These are phyloP conservation scores for Microbotryum violaceum DNA, from an alignment of 1,284 basidiomycete genomes.

Conservation along the genomic window DNA sequence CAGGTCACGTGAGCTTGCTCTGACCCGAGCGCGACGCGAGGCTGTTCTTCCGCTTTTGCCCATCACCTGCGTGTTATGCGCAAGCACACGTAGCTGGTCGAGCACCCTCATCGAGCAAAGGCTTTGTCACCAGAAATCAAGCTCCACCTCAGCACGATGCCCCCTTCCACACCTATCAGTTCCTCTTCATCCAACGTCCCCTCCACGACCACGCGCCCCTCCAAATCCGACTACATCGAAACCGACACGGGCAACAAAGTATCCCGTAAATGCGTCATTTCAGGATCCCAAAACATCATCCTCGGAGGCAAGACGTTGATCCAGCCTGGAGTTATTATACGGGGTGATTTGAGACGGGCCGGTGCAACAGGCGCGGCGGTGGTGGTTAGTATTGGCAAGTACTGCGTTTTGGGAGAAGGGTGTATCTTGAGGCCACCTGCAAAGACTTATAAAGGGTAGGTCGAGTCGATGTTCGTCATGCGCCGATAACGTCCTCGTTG, in stretches of 20 bases:
- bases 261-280: constrained; percentile 83
- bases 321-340: constrained; percentile 73
- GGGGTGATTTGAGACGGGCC: constrained; percentile 62
- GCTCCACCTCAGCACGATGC: too few relatives aligned
- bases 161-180: too few relatives aligned
- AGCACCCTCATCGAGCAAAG: too few relatives aligned
- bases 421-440: constrained; percentile 75
- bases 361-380: constrained; percentile 58
- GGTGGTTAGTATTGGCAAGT: constrained; percentile 83
- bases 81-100: too few relatives aligned
- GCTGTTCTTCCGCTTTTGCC: too few relatives aligned
- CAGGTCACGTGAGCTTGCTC: too few relatives aligned
- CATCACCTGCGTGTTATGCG: too few relatives aligned
- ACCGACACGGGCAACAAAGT: constrained; percentile 80
- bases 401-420: constrained; percentile 82
- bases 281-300: constrained; percentile 92
- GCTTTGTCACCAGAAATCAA: too few relatives aligned
- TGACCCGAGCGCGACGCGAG: too few relatives aligned
- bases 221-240: constrained; percentile 24
- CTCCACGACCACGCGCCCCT: background rate
- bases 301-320: constrained; percentile 96
- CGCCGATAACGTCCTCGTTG: background rate
- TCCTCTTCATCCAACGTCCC: too few relatives aligned
- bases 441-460: constrained; percentile 70
- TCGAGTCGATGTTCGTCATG: background rate